Conservation (phyloP, 2,329 filamentous ascomycete genomes). For the Zasmidium angulare region DNA sequence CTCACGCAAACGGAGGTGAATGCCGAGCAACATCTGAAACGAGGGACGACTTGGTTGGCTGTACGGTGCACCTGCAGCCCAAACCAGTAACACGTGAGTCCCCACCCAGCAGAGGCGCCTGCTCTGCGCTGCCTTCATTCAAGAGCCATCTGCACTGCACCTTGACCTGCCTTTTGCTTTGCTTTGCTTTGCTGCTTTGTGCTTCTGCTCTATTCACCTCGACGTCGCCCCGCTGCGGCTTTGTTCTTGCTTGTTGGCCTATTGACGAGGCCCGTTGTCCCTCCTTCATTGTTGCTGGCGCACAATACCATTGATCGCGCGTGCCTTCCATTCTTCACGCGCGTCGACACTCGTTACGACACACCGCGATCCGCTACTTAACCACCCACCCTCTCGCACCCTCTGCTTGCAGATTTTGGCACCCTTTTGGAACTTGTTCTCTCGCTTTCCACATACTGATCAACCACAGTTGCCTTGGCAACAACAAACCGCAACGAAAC, state of each 20-base stretch:
- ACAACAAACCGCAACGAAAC: constrained; percentile 4
- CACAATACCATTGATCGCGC: background rate
- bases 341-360: background rate
- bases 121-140: background rate
- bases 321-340: constrained; percentile 1
- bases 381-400: background rate
- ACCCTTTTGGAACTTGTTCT: background rate
- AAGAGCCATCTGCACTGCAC: background rate
- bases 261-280: constrained; percentile 6
- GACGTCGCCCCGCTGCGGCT: background rate
- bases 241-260: background rate
- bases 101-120: no score
- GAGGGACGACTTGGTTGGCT: background rate
- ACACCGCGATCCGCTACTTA: background rate
- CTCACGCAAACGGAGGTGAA: background rate
- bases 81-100: background rate
- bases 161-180: background rate
- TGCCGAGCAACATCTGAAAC: background rate
- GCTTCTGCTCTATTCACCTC: background rate
- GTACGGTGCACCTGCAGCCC: no score
- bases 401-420: background rate
- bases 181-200: background rate
- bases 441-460: background rate
- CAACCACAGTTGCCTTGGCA: constrained; percentile 5
- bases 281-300: background rate